phyloP scores from a whole-genome alignment of 352 stramenopile genomes.

The Phytophthora macrochlamydospora region DNA sequence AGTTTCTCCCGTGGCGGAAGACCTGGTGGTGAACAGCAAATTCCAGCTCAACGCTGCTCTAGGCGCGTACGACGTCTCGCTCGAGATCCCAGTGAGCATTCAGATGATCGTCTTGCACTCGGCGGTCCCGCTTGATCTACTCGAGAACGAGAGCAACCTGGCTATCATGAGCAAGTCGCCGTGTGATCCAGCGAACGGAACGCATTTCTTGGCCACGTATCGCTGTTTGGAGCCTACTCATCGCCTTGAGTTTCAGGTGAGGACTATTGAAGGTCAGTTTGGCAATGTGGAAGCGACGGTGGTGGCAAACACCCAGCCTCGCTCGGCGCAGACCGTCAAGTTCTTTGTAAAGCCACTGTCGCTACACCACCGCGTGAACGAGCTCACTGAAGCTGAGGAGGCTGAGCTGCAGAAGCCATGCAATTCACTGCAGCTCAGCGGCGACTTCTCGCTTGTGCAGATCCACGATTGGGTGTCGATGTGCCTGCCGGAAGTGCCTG shows the following conservation, averaged over 20 bases:
- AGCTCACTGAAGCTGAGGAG: constrained; percentile 62
- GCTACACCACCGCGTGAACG: constrained; percentile 74
- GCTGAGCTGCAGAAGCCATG: constrained; percentile 54
- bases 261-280: constrained; percentile 87
- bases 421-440: constrained; percentile 73
- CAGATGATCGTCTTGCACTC: constrained; percentile 80
- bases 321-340: constrained; percentile 68
- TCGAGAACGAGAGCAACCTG: constrained; percentile 78
- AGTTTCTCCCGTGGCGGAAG: constrained; percentile 73
- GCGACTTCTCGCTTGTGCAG: constrained; percentile 80
- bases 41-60: constrained; percentile 76
- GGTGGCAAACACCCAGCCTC: constrained; percentile 65
- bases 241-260: constrained; percentile 78
- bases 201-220: constrained; percentile 82
- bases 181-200: constrained; percentile 47
- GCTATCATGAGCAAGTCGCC: constrained; percentile 79
- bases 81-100: constrained; percentile 83
- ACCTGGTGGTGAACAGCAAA: constrained; percentile 79
- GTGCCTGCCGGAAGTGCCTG: constrained; percentile 80
- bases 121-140: constrained; percentile 71
- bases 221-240: constrained; percentile 80
- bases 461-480: constrained; percentile 88
- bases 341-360: constrained; percentile 86
- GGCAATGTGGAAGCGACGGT: constrained; percentile 81
- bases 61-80: constrained; percentile 77